phyloP scores from a whole-genome alignment of 2,329 filamentous ascomycete genomes.

The Epichloe bromicola region DNA sequence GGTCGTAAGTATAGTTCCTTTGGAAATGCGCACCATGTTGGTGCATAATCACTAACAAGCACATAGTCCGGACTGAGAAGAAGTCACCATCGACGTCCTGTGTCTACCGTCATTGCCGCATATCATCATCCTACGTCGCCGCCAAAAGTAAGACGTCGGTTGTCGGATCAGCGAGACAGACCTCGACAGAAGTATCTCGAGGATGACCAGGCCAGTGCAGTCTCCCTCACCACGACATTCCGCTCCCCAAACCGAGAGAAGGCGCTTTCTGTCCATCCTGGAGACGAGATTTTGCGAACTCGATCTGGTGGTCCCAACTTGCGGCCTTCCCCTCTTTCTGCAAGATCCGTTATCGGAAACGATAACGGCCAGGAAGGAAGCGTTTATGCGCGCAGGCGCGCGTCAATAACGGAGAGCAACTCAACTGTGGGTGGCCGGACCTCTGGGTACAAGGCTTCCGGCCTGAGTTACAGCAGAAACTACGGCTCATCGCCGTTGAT shows the following conservation, averaged over 20 bases:
- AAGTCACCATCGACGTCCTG: constrained; percentile 35
- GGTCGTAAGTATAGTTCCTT: constrained; percentile 29
- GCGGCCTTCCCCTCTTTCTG: constrained; percentile 34
- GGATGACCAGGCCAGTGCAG: constrained; percentile 29
- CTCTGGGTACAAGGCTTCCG: constrained; percentile 27
- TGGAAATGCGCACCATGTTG: background rate
- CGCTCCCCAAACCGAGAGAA: constrained; percentile 31
- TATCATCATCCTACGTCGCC: constrained; percentile 34
- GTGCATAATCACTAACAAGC: constrained; percentile 1
- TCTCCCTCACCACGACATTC: constrained; percentile 30
- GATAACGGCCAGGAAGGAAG: constrained; percentile 23
- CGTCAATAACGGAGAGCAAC: constrained; percentile 37
- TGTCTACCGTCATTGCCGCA: constrained; percentile 37
- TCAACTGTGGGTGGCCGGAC: constrained; percentile 27
- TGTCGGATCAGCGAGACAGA: constrained; percentile 44
- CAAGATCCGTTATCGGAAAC: constrained; percentile 34
- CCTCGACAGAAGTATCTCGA: constrained; percentile 24
- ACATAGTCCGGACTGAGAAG: constrained; percentile 35
- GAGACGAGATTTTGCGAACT: constrained; percentile 23
- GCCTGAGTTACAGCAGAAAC: constrained; percentile 17
- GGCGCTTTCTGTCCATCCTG: constrained; percentile 24
- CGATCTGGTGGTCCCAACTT: constrained; percentile 19
- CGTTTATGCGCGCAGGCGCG: constrained; percentile 20
- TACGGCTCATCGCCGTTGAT: constrained; percentile 51
- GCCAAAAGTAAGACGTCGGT: constrained; percentile 35